phyloP scores from a whole-genome alignment of 805 yeast genomes.

The Metschnikowia henanensis region DNA sequence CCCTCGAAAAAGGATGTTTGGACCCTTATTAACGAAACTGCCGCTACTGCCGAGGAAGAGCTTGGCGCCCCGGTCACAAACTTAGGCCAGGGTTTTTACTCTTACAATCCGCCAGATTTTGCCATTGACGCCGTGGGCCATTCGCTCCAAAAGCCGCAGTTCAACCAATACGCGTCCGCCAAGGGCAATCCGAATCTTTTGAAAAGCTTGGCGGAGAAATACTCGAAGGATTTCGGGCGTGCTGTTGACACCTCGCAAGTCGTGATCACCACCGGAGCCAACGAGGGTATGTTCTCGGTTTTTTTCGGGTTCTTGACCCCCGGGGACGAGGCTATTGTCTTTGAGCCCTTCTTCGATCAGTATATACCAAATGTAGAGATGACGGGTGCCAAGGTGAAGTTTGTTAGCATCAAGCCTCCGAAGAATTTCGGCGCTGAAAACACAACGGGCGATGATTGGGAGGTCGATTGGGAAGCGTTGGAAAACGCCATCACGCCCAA shows the following conservation, averaged over 20 bases:
- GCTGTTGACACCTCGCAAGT: constrained; percentile 59
- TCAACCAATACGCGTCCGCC: constrained; percentile 92
- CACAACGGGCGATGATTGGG: constrained; percentile 86
- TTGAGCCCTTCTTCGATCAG: constrained; percentile 97
- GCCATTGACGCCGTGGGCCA: constrained; percentile 79
- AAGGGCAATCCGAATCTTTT: constrained; percentile 80
- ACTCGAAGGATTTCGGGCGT: constrained; percentile 65
- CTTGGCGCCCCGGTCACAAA: constrained; percentile 80
- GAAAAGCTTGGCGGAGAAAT: constrained; percentile 66
- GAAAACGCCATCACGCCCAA: constrained; percentile 67
- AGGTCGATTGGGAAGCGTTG: constrained; percentile 74
- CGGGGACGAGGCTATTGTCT: constrained; percentile 95
- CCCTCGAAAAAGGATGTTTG: constrained; percentile 86
- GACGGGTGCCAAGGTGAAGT: constrained; percentile 89
- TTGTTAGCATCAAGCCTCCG: constrained; percentile 87
- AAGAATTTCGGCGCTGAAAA: constrained; percentile 58
- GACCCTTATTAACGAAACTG: constrained; percentile 94
- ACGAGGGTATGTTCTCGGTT: constrained; percentile 87
- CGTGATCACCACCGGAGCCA: constrained; percentile 93
- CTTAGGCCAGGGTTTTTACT: constrained; percentile 96
- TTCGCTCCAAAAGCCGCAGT: constrained; percentile 70
- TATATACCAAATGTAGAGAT: constrained; percentile 92
- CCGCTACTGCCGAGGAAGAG: constrained; percentile 73
- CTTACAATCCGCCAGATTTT: constrained; percentile 94
- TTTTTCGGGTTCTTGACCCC: constrained; percentile 81